Conservation (phyloP, 1,284 basidiomycete species). For the Cerioporus squamosus region DNA sequence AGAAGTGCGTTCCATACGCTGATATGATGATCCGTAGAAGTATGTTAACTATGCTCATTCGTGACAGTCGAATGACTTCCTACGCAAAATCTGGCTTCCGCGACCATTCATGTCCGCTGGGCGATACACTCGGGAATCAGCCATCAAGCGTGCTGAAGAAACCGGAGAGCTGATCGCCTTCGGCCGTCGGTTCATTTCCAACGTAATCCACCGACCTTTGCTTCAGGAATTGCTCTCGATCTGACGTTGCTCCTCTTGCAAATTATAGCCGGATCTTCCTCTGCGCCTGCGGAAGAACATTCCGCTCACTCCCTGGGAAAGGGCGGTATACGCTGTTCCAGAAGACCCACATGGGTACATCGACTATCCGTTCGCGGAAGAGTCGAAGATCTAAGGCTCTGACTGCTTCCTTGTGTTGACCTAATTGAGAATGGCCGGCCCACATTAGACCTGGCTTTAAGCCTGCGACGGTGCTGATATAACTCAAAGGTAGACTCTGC, state of each 20-base stretch:
- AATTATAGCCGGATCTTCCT: slow-evolving; percentile 62
- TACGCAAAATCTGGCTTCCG: slow-evolving; percentile 39
- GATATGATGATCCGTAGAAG: background rate
- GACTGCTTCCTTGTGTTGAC: too few relatives aligned
- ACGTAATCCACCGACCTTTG: slow-evolving; percentile 29
- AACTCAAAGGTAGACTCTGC: too few relatives aligned
- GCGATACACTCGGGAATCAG: slow-evolving; percentile 37
- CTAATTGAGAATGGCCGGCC: too few relatives aligned
- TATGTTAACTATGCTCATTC: too few relatives aligned
- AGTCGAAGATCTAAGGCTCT: background rate
- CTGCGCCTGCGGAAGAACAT: slow-evolving; percentile 43
- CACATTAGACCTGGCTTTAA: too few relatives aligned
- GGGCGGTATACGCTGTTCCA: slow-evolving; percentile 39
- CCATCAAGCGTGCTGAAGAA: slow-evolving; percentile 34
- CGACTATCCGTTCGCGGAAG: slow-evolving; percentile 42
- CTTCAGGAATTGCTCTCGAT: too few relatives aligned
- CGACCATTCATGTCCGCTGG: slow-evolving; percentile 41
- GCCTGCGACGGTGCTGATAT: too few relatives aligned
- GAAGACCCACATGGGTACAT: slow-evolving; percentile 41
- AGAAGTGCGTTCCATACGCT: background rate
- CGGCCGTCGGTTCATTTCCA: slow-evolving; percentile 53
- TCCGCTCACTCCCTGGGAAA: slow-evolving; percentile 37
- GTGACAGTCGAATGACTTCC: slow-evolving; percentile 35
- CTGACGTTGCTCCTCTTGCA: background rate
- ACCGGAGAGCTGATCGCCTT: slow-evolving; percentile 47